A percentile compares a stretch with the other conserved stretches of the same genome.
Evolutionary conservation across 805 yeast genomes (phyloP).

Genomic region (Kodamaea restingae): DNA sequence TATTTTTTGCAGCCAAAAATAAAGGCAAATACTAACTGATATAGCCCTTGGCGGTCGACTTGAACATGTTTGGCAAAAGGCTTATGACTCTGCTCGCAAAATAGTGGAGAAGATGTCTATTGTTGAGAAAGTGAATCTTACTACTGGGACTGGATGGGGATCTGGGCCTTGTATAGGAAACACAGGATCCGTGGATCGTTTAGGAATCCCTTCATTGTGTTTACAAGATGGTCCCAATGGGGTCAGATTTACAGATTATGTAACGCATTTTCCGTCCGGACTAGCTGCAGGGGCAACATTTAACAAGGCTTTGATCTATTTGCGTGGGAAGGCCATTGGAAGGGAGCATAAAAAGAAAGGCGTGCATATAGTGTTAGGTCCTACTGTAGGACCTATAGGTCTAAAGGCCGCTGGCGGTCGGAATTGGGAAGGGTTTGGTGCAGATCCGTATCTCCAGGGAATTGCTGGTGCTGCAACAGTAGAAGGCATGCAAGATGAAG

Average conservation of each 20-base stretch:
- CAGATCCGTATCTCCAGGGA: constrained; percentile 61
- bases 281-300: constrained; percentile 57
- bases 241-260: constrained; percentile 52
- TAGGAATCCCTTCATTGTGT: constrained; percentile 53
- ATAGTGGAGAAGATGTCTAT: constrained; percentile 54
- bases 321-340: constrained; percentile 56
- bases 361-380: constrained; percentile 53
- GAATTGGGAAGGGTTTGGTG: constrained; percentile 61
- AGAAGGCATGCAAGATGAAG: constrained; percentile 54
- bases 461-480: constrained; percentile 49
- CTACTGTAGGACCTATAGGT: constrained; percentile 59
- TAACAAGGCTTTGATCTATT: constrained; percentile 47
- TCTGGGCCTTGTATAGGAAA: constrained; percentile 61
- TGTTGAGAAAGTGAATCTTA: constrained; percentile 56
- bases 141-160: constrained; percentile 64
- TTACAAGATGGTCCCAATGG: constrained; percentile 65
- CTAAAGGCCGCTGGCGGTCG: constrained; percentile 61
- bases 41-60: constrained; percentile 44
- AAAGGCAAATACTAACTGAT: constrained; percentile 11
- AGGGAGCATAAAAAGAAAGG: constrained; percentile 52
- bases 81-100: constrained; percentile 52
- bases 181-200: constrained; percentile 53
- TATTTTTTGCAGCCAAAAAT: constrained; percentile 4
- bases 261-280: constrained; percentile 56
- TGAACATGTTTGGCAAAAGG: constrained; percentile 52